Evolutionary conservation across 495 filamentous ascomycete species (phyloP).

Genomic region (Trichoderma asperelloides): DNA sequence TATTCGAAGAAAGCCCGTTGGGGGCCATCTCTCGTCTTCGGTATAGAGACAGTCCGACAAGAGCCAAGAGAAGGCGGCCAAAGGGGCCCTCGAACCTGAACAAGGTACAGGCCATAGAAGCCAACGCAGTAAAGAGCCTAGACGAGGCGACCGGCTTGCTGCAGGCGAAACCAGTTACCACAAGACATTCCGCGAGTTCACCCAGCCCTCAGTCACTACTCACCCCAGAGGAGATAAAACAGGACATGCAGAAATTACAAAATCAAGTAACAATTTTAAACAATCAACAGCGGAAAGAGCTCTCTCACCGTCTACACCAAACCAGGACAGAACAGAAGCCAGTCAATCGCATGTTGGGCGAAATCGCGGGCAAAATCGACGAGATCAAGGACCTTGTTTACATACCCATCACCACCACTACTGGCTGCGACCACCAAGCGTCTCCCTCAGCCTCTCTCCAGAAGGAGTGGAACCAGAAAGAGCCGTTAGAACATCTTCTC

Average conservation of each 20-base stretch:
- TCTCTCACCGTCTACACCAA: background rate
- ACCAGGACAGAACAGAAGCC: background rate
- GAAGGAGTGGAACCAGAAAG: slow-evolving; percentile 3
- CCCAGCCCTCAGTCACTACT: background rate
- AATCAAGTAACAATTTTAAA: background rate
- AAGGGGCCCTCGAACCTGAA: background rate
- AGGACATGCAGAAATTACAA: background rate
- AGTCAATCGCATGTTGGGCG: background rate
- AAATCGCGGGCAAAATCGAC: background rate
- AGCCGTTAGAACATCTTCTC: background rate
- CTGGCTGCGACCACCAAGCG: slow-evolving; percentile 31
- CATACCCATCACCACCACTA: slow-evolving; percentile 51
- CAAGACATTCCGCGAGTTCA: background rate
- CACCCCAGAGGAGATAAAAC: background rate
- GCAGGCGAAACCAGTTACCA: background rate
- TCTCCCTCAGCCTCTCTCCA: slow-evolving; percentile 5
- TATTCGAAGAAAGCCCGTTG: background rate
- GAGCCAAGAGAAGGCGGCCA: background rate
- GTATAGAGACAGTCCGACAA: background rate
- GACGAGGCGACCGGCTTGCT: background rate
- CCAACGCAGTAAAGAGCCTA: background rate
- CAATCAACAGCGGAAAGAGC: background rate
- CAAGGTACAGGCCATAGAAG: background rate
- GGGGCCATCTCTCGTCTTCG: background rate
- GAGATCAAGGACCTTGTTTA: slow-evolving; percentile 26